These are phyloP conservation scores for Trichoderma sp. DNA, from an alignment of 2,329 filamentous ascomycete species.

Conservation along the genomic window DNA sequence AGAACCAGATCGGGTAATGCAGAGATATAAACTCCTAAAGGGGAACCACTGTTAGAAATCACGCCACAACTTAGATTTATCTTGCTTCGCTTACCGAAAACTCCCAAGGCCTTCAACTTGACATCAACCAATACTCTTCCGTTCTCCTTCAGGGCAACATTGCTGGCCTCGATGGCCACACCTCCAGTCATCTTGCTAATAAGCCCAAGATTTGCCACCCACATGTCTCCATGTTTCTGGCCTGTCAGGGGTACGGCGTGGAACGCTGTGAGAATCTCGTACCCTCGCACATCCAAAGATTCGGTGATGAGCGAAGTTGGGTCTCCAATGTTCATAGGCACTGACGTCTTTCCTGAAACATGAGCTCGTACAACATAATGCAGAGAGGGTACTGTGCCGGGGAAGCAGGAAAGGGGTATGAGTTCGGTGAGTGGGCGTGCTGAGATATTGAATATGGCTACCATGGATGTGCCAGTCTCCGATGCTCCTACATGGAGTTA, in stretches of 20 bases:
- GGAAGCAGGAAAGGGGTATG: conserved; percentile 68
- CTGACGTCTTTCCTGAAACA: conserved; percentile 59
- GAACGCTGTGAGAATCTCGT: conserved; percentile 78
- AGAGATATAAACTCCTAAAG: conserved; percentile 69
- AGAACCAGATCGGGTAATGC: conserved; percentile 60
- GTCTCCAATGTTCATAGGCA: conserved; percentile 44
- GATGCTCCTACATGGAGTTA: conserved; percentile 39
- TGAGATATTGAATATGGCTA: conserved; percentile 83
- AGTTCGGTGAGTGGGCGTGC: conserved; percentile 62
- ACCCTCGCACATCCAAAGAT: conserved; percentile 62
- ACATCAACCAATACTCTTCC: conserved; percentile 64
- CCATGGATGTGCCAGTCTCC: conserved; percentile 68
- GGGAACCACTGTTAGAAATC: background rate
- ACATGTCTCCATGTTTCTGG: conserved; percentile 36
- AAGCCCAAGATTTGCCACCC: conserved; percentile 71
- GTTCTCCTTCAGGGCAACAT: conserved; percentile 52
- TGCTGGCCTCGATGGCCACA: conserved; percentile 67
- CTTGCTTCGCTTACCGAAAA: conserved; percentile 51
- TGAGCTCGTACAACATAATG: conserved; percentile 75
- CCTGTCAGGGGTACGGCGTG: conserved; percentile 58
- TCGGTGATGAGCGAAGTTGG: conserved; percentile 56
- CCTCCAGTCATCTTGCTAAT: conserved; percentile 87
- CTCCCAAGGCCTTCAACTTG: conserved; percentile 75
- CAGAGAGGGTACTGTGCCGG: conserved; percentile 57
- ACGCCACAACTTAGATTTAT: background rate